Conservation (phyloP, 2,329 filamentous ascomycete species). For the Aspergillus alliaceus region DNA sequence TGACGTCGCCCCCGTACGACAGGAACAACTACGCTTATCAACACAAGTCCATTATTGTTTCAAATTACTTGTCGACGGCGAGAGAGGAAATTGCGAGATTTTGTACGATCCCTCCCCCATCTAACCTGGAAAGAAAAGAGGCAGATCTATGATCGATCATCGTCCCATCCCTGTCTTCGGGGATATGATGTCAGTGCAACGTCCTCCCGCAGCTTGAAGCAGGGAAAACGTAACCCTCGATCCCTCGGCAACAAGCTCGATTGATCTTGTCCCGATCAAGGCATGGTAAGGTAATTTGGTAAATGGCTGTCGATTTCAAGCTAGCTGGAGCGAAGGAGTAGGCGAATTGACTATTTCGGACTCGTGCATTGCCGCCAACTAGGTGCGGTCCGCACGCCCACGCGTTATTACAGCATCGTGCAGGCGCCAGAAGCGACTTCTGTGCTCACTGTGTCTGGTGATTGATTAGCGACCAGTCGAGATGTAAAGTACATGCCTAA, state of each 20-base stretch:
- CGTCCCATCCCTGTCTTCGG: neutral
- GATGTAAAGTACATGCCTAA: neutral
- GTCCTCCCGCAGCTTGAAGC: neutral
- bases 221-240: neutral
- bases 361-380: slow-evolving; percentile 20
- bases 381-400: slow-evolving; percentile 9
- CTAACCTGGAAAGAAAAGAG: too few relatives aligned
- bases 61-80: neutral
- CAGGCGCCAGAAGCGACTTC: slow-evolving; percentile 12
- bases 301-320: neutral
- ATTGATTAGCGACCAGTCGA: neutral
- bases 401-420: slow-evolving; percentile 26
- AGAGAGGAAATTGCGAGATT: neutral
- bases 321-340: neutral
- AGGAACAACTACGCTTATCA: neutral
- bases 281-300: neutral
- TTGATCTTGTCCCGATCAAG: neutral
- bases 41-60: neutral
- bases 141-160: neutral
- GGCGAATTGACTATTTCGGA: slow-evolving; percentile 15
- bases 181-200: slow-evolving; percentile 18
- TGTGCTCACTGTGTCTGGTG: neutral
- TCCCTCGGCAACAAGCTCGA: neutral
- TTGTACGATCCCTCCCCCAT: neutral
- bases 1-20: neutral